Base-by-base conservation (phyloP, 2,329 filamentous ascomycete species). In the Fusarium ambrosium region DNA sequence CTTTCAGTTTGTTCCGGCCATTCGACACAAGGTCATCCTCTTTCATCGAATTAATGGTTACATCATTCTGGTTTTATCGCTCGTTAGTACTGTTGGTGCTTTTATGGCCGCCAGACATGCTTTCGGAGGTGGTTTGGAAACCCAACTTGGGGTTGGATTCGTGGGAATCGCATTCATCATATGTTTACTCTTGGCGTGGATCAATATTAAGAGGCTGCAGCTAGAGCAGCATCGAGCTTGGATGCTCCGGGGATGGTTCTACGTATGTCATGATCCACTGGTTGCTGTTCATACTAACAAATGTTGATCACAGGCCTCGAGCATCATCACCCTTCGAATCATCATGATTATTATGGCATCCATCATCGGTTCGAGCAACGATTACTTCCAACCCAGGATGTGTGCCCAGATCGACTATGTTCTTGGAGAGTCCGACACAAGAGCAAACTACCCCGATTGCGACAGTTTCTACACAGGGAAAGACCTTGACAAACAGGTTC, bases 401-500 rank as follows among this genome's bases (percentile, higher is more conserved):
- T 59, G 55, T 41, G 36, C 55, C 10, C 55, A 59, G 20, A 59
- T 59, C 20, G 55, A 60, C 24, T 60, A 43, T 36, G 56, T 60
- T 6, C 56, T 60, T 14, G 55, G 55, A 13, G 36, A 59, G 10
- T 37, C 32, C 10, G 55, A 59, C 20, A 59, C 55, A 5, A 36
- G 10, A n/a, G 36, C 36, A 27, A 27, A 24, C 16, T 59, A 59
- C 22, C 55, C 55, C 6, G 55, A 41, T 11, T 60, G 36, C 13
- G 36, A 43, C 11, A 41, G 36, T 4, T 60, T 29, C 36, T 60
- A 41, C 13, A 14, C 55, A 13, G 55, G 55, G 16, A 59, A 59
- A 6, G 22, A 59, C 9, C 10, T 34, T 11, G 6, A 59, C 2
- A 37, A 59, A 8, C 55, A 41, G 36, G 56, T 60, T 29, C 36